phyloP scores from a whole-genome alignment of 2,329 filamentous ascomycete genomes.

The Ilyonectria destructans region DNA sequence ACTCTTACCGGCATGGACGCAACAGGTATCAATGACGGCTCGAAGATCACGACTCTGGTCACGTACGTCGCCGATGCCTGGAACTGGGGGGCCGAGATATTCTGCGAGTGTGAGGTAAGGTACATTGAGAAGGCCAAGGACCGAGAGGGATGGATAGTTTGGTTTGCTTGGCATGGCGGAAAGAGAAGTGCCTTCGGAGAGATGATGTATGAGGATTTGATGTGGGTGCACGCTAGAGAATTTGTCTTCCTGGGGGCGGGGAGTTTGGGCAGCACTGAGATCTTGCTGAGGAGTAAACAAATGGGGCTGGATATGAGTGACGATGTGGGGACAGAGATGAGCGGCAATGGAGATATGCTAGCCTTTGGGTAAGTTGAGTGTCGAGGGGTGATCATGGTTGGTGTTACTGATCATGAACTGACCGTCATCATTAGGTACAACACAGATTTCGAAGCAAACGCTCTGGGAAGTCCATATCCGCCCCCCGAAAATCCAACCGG shows the following conservation, averaged over 20 bases:
- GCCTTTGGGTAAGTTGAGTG: constrained; percentile 68
- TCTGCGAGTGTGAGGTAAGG: constrained; percentile 78
- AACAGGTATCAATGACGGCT: constrained; percentile 78
- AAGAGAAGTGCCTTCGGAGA: constrained; percentile 69
- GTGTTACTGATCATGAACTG: not conserved
- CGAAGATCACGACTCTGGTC: constrained; percentile 76
- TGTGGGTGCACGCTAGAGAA: constrained; percentile 78
- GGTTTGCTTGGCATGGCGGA: constrained; percentile 76
- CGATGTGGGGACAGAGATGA: constrained; percentile 72
- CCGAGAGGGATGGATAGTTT: constrained; percentile 73
- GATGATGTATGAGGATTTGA: constrained; percentile 71
- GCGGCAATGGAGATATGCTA: constrained; percentile 78
- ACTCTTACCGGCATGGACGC: constrained; percentile 74
- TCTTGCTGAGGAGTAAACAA: constrained; percentile 73
- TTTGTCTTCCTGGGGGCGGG: constrained; percentile 79
- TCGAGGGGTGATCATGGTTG: not conserved
- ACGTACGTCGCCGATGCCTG: constrained; percentile 80
- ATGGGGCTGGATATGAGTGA: constrained; percentile 73
- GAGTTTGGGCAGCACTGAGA: constrained; percentile 77
- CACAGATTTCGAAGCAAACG: constrained; percentile 70
- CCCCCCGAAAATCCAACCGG: constrained; percentile 69
- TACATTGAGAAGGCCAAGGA: constrained; percentile 70
- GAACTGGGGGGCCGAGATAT: constrained; percentile 82
- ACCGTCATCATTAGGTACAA: constrained; percentile 65
- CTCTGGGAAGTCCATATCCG: constrained; percentile 67